phyloP scores from a whole-genome alignment of 108 stramenopile genomes.

The Nannochloropsis oceanica region DNA sequence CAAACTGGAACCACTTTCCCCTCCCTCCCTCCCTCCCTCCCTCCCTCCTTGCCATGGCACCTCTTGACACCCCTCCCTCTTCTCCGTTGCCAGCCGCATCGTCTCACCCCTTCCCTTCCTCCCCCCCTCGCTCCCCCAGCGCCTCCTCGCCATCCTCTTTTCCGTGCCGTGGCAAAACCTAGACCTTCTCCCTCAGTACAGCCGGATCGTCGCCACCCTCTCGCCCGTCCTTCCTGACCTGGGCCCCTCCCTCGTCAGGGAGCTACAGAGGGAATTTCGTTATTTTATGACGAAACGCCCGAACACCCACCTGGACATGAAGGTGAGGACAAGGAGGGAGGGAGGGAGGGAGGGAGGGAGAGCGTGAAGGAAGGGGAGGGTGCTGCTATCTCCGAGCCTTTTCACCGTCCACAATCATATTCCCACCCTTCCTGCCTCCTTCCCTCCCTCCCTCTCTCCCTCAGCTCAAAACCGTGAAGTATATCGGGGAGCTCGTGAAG shows the following conservation, averaged over 20 bases:
- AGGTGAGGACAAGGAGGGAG: not conserved
- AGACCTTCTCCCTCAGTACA: constrained; percentile 73
- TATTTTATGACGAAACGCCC: not conserved
- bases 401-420: not conserved
- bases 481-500: constrained; percentile 79
- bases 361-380: not conserved
- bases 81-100: not conserved
- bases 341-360: not conserved
- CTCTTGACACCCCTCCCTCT: not conserved
- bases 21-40: not conserved
- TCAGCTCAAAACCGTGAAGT: constrained; percentile 60
- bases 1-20: too few species aligned
- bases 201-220: constrained; percentile 63
- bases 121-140: constrained; percentile 28
- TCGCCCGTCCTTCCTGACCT: constrained; percentile 8
- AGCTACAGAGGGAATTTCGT: constrained; percentile 65
- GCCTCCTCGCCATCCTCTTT: constrained; percentile 60
- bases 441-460: not conserved
- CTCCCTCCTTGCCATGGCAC: not conserved
- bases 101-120: not conserved
- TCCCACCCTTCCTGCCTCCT: not conserved
- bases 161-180: constrained; percentile 57
- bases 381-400: not conserved
- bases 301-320: not conserved
- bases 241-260: constrained; percentile 34